These are phyloP conservation scores for Rhodotorula sphaerocarpa DNA, from an alignment of 768 basidiomycete species.

Conservation along the genomic window DNA sequence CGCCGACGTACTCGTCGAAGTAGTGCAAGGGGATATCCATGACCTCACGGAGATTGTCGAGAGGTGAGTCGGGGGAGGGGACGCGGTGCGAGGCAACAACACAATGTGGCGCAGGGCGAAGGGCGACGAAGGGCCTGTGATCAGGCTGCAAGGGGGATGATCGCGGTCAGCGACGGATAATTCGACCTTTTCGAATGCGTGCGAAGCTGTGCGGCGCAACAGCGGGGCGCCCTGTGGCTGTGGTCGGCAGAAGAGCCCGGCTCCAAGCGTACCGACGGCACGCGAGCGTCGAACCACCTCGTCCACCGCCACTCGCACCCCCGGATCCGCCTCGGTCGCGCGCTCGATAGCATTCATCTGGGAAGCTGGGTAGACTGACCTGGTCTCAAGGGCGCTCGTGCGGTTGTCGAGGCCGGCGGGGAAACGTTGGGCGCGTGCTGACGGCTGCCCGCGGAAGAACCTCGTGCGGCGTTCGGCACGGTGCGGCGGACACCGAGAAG, in stretches of 20 bases:
- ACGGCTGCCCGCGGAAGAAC: no score
- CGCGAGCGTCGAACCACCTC: neutral
- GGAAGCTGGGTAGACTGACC: neutral
- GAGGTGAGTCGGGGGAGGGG: neutral
- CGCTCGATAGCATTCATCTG: neutral
- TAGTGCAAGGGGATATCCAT: slow-evolving; percentile 32
- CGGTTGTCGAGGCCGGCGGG: neutral
- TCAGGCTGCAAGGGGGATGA: no score
- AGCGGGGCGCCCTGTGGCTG: no score
- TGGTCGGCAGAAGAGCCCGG: no score
- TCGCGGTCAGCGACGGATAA: no score
- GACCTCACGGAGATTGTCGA: neutral
- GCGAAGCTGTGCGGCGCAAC: no score
- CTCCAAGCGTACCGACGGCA: no score
- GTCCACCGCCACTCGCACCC: neutral
- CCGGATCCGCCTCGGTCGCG: neutral
- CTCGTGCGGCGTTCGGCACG: no score
- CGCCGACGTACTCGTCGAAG: slow-evolving; percentile 36
- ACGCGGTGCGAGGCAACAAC: neutral
- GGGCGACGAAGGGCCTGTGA: neutral
- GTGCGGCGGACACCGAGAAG: no score
- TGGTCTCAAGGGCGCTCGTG: neutral
- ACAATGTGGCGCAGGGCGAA: no score
- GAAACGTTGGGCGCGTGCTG: neutral
- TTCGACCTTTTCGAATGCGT: no score